Percentiles rank a stretch among this genome's conserved stretches.
These are phyloP conservation scores for Colletotrichum tanaceti DNA, from an alignment of 2,329 filamentous ascomycete genomes.

Conservation along the genomic window DNA sequence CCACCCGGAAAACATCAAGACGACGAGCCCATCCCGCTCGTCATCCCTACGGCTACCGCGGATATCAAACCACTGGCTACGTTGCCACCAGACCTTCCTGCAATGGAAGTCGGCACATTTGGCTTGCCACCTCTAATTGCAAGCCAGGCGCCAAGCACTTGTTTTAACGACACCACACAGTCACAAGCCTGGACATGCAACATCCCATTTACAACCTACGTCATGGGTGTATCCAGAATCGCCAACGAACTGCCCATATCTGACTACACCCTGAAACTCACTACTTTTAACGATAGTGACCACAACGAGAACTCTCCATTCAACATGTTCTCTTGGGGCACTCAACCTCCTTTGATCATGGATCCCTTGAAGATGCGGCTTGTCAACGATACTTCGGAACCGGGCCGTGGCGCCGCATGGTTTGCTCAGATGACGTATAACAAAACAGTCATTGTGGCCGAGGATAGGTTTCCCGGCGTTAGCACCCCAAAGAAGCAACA, in stretches of 20 bases:
- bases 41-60: slow-evolving; percentile 53
- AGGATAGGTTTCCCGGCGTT: slow-evolving; percentile 51
- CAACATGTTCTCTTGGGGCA: slow-evolving; percentile 58
- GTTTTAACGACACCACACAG: slow-evolving; percentile 67
- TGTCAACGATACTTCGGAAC: slow-evolving; percentile 64
- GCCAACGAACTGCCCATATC: slow-evolving; percentile 45
- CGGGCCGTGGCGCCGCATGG: slow-evolving; percentile 65
- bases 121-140: slow-evolving; percentile 65
- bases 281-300: slow-evolving; percentile 53
- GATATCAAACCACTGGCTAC: slow-evolving; percentile 65
- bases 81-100: slow-evolving; percentile 61
- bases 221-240: slow-evolving; percentile 54
- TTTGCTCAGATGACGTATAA: slow-evolving; percentile 63
- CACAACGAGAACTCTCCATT: slow-evolving; percentile 45
- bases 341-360: slow-evolving; percentile 61
- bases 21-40: slow-evolving; percentile 48
- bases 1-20: slow-evolving; percentile 43
- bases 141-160: slow-evolving; percentile 63
- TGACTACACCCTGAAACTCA: slow-evolving; percentile 56
- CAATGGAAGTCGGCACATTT: slow-evolving; percentile 67
- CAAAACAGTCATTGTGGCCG: slow-evolving; percentile 67
- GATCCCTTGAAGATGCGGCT: slow-evolving; percentile 56
- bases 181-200: slow-evolving; percentile 73
- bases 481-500: slow-evolving; percentile 46
- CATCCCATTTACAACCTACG: slow-evolving; percentile 59